Evolutionary conservation across 2,329 filamentous ascomycete genomes (phyloP).

Genomic region (Colletotrichum musicola): DNA sequence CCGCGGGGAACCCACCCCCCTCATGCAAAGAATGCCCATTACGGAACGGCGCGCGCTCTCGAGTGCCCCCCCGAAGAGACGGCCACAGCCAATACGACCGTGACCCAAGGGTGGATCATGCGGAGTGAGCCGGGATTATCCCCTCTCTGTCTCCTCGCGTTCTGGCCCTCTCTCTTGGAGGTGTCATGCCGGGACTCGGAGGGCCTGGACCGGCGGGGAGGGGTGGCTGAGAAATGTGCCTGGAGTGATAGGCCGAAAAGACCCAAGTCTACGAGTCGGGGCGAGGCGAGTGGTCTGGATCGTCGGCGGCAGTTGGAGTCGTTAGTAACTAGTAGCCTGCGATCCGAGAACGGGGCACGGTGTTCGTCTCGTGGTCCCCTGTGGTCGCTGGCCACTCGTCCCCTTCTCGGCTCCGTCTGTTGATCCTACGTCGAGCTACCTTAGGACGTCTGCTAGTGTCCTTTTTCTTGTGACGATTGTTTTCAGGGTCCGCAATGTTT

Average conservation of each 20-base stretch:
- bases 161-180: background rate
- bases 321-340: background rate
- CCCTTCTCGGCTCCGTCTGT: background rate
- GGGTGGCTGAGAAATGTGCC: conserved; percentile 22
- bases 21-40: conserved; percentile 20
- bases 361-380: conserved; percentile 21
- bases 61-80: background rate
- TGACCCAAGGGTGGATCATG: conserved; percentile 18
- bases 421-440: background rate
- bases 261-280: background rate
- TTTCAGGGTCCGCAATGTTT: conserved; percentile 12
- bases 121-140: conserved; percentile 22
- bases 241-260: background rate
- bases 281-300: background rate
- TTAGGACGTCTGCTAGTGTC: background rate
- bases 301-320: background rate
- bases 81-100: background rate
- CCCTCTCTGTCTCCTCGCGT: background rate
- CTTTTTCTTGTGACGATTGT: background rate
- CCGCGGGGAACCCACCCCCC: background rate
- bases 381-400: background rate
- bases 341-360: conserved; percentile 4
- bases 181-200: conserved; percentile 7
- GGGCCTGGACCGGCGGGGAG: conserved; percentile 3
- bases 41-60: conserved; percentile 18